Evolutionary conservation across 2,329 filamentous ascomycete species (phyloP), one percentile per base, ranked within the genome.

Genomic region (Pseudogymnoascus sp.): DNA sequence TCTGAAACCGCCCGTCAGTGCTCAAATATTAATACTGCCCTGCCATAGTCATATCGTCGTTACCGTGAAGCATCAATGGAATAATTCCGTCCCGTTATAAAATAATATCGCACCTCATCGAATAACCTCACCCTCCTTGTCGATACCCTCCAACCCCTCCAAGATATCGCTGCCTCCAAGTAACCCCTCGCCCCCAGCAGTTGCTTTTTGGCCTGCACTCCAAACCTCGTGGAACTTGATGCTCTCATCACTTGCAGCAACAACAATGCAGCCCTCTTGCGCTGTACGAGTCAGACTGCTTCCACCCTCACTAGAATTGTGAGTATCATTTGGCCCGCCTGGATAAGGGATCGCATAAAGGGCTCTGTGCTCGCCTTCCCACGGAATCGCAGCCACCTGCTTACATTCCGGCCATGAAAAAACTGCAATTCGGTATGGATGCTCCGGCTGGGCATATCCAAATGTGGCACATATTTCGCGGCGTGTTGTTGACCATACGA

Each of bases 141-240:
- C 88, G 69, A 95, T 88, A 3, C 90, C 90, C 72, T 96, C 88
- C 63, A 92, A 77, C 19, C 85, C 85, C 73, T 96, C 92, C 33
- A 96, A 80, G 67, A 97, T 96, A 73, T 89, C 86, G 75, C 91
- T 96, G 4, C 91, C 90, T 11, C 89, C 90, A 24, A 96, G 78
- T 66, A 90, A 78, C 2, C 89, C 86, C 44, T 78, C 79, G 13
- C 80, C 79, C 61, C 78, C 74, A 21, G 78, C 75, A 19, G 80
- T 82, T 7, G 78, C 76, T 70, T 83, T 87, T 68, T 78, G 80
- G 42, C 81, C 78, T 1, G 84, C 82, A n/a, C 83, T 82, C 95
- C 93, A 97, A 10, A 99, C 86, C 76, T 97, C 93, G 74, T 97
- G 92, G 71, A 97, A 97, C 72, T 95, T 95, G 74, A 97, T 89